Conservation (phyloP, 257 asterid genomes). For the Sherardia arvensis region DNA sequence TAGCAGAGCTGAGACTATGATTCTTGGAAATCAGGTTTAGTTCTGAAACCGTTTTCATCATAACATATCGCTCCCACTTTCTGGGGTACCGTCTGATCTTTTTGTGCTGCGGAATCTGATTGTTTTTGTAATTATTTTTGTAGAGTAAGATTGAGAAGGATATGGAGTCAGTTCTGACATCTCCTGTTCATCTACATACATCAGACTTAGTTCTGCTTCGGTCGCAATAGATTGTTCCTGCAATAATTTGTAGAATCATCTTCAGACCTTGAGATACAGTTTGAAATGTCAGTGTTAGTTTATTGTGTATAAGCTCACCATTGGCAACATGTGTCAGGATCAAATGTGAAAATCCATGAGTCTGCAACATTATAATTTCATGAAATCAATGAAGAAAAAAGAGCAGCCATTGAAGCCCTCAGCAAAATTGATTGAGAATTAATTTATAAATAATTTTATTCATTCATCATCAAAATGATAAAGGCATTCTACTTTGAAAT, state of each 20-base stretch:
- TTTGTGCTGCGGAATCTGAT: constrained; percentile 33
- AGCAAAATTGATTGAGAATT: too few species aligned
- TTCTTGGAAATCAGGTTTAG: constrained; percentile 34
- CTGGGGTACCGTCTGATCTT: constrained; percentile 75
- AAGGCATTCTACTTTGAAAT: too few species aligned
- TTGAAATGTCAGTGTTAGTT: background rate
- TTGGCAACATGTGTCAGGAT: too few species aligned
- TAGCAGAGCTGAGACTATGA: background rate
- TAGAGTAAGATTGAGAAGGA: constrained; percentile 55
- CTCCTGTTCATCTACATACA: constrained; percentile 73
- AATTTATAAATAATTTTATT: too few species aligned
- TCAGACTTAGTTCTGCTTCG: constrained; percentile 63
- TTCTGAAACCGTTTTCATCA: constrained; percentile 52
- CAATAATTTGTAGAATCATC: constrained; percentile 4
- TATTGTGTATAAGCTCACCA: background rate
- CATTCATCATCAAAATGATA: too few species aligned
- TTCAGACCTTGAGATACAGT: constrained; percentile 11
- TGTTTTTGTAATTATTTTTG: constrained; percentile 9
- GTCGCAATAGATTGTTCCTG: constrained; percentile 83
- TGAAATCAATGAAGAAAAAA: too few species aligned
- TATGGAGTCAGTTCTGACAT: constrained; percentile 48
- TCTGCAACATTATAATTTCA: too few species aligned
- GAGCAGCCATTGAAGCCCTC: too few species aligned
- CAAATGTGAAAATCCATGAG: too few species aligned
- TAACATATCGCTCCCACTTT: constrained; percentile 57